Percentiles rank a stretch among this genome's conserved stretches.
Conservation (phyloP, 768 basidiomycete species). For the Termitomyces sp. region DNA sequence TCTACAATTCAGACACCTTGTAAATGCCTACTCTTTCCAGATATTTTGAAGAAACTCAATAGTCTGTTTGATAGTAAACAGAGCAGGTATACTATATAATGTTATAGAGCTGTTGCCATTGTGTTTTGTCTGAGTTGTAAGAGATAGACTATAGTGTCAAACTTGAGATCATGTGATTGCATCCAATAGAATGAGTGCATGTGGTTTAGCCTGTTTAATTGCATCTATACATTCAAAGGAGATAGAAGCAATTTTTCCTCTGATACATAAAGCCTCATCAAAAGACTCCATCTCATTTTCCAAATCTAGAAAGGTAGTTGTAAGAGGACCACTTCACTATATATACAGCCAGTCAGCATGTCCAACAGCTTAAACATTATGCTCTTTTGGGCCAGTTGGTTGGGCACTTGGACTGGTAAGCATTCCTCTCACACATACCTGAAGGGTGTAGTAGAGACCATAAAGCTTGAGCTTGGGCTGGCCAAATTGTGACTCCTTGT, state of each 20-base stretch:
- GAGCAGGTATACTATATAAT: no score
- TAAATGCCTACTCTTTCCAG: no score
- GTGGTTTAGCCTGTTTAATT: not conserved
- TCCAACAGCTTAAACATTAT: not conserved
- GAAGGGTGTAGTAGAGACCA: no score
- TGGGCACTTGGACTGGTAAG: not conserved
- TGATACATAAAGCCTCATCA: not conserved
- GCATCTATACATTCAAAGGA: not conserved
- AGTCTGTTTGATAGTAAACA: no score
- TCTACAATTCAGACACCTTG: no score
- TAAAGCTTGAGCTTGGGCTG: no score
- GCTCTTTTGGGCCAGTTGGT: not conserved
- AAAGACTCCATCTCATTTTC: not conserved
- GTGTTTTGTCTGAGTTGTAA: not conserved
- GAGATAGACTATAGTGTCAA: not conserved
- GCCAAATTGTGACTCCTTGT: no score
- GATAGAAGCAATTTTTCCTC: not conserved
- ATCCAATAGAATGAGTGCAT: not conserved
- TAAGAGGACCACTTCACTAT: no score
- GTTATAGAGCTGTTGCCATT: not conserved
- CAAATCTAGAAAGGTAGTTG: not conserved
- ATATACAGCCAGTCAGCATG: no score
- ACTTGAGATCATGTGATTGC: not conserved
- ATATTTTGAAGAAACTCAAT: no score
- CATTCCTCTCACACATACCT: not conserved